Evolutionary conservation across 169 alveolate genomes (phyloP), one percentile per base, ranked within the genome.

Genomic region (Plasmodium vivax): DNA sequence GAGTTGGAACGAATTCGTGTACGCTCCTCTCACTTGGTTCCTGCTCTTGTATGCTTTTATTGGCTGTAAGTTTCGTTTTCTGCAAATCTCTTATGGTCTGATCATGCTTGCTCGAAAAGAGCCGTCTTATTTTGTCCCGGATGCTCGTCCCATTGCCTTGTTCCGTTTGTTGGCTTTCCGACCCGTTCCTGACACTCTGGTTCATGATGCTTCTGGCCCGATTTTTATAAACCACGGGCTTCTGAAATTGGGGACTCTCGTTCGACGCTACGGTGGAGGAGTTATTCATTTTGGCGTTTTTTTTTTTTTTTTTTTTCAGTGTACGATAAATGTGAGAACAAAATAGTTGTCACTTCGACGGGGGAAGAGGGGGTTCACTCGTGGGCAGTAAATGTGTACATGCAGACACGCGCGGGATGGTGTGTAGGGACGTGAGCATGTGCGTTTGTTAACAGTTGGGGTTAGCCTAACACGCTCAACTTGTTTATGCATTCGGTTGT

Each of bases 81-180:
- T 80, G 90, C n/a, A 81, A 7, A 43, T 81, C 71, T 68, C 43
- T 81, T 68, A 71, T 45, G 38, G 83, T n/a, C 9, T 82, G 54
- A 62, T 82, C 85, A 68, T 80, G 30, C 58, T 82, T 80, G 38
- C 91, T 90, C n/a, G 85, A 58, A 82, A 90, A 90, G 36, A 90
- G 68, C 74, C 84, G 80, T 82, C 36, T 90, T 32, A 90, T 90
- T 90, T 90, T 90, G 75, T 90, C 92, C 82, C 34, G 43, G 16
- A 90, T 41, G 58, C 92, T 90, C 51, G 45, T 68, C 73, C 90
- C 94, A 79, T 71, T 90, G 10, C 27, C 83, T 36, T 58, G 80
- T 30, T 68, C 83, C 19, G 71, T 81, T n/a, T 41, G 71, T 62
- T 81, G 36, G 16, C 12, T 38, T 30, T 27, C 47, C 6, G 94